Evolutionary conservation across 176 grass and related monocot genomes (phyloP).

Genomic region (Musa schizocarpa): DNA sequence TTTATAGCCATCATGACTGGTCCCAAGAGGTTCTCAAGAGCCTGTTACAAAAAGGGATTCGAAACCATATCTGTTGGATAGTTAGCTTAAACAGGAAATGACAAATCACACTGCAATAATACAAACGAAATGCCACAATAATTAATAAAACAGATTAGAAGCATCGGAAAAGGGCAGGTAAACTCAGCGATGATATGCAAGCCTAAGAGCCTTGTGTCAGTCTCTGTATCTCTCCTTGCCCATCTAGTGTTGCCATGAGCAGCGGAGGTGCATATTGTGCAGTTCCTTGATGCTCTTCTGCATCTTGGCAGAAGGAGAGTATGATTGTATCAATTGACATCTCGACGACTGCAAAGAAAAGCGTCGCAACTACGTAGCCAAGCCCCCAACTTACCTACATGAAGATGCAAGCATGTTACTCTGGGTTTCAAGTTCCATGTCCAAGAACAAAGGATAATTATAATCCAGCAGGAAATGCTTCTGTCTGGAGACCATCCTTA

Average conservation of each 20-base stretch:
- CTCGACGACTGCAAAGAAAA: slow-evolving; percentile 92
- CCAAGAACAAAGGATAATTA: too few relatives aligned
- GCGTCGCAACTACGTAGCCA: slow-evolving; percentile 71
- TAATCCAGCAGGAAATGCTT: too few relatives aligned
- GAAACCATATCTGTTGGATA: neutral
- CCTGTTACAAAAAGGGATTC: too few relatives aligned
- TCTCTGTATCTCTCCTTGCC: slow-evolving; percentile 77
- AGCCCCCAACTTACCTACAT: slow-evolving; percentile 76
- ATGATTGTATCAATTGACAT: slow-evolving; percentile 98
- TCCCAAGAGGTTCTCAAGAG: too few relatives aligned
- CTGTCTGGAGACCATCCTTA: too few relatives aligned
- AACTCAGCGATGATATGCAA: neutral
- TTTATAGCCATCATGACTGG: too few relatives aligned
- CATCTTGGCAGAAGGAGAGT: slow-evolving; percentile 95
- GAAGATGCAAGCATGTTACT: neutral
- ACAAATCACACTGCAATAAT: neutral
- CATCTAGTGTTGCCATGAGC: slow-evolving; percentile 88
- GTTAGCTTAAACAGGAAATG: too few relatives aligned
- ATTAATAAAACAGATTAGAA: neutral
- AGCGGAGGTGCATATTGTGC: slow-evolving; percentile 74
- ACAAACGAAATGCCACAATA: neutral
- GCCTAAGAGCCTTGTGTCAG: slow-evolving; percentile 72
- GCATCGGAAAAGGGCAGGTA: neutral
- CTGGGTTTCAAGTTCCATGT: too few relatives aligned
- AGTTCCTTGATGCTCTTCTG: slow-evolving; percentile 86